Evolutionary conservation across 2,329 filamentous ascomycete species (phyloP).

Genomic region (Monilinia polystroma): DNA sequence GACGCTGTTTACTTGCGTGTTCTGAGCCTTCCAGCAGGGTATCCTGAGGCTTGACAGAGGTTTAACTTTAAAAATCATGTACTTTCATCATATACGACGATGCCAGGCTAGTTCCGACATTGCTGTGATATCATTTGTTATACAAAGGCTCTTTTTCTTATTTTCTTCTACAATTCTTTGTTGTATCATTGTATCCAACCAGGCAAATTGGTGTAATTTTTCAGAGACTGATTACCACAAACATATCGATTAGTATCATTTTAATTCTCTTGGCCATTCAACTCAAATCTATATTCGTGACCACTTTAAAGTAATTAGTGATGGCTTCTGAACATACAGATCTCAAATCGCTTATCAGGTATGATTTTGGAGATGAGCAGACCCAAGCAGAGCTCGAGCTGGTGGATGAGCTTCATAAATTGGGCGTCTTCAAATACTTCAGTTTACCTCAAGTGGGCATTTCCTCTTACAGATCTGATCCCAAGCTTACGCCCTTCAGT

Average conservation of each 20-base stretch:
- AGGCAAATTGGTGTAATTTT: background rate
- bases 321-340: background rate
- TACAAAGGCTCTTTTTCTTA: background rate
- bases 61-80: background rate
- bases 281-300: background rate
- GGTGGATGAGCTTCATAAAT: slow-evolving; percentile 29
- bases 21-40: background rate
- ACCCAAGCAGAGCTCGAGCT: slow-evolving; percentile 27
- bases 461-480: background rate
- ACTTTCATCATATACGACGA: background rate
- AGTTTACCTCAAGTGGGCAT: slow-evolving; percentile 28
- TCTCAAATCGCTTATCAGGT: background rate
- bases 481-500: slow-evolving; percentile 19
- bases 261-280: background rate
- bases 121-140: background rate
- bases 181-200: background rate
- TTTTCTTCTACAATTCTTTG: background rate
- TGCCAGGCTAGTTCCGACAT: background rate
- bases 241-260: background rate
- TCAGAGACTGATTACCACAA: background rate
- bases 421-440: slow-evolving; percentile 27
- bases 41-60: background rate
- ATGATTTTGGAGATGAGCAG: slow-evolving; percentile 29
- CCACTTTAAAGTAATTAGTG: background rate
- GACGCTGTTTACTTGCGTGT: background rate